phyloP scores from a whole-genome alignment of 352 stramenopile species.

The Pythium volutum region DNA sequence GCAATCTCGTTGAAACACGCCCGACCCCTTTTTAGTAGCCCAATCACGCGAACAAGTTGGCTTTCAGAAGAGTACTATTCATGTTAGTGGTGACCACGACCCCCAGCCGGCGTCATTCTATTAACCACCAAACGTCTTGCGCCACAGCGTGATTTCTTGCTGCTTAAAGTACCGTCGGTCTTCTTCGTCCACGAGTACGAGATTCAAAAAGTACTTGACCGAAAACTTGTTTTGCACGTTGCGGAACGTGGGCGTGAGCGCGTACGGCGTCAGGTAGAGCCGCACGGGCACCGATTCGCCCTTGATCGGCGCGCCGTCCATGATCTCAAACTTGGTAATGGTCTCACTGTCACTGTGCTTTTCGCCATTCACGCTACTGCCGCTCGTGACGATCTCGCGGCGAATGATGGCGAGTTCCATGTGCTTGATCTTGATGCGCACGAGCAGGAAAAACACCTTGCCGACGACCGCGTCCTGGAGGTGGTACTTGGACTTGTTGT shows the following conservation, averaged over 20 bases:
- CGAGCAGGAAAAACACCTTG: conserved; percentile 98
- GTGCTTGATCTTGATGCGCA: conserved; percentile 99
- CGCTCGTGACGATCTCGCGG: conserved; percentile 81
- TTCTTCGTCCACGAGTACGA: conserved; percentile 98
- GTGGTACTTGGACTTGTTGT: conserved; percentile 96
- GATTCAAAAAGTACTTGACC: conserved; percentile 97
- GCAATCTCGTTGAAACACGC: conserved; percentile 6
- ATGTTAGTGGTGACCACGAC: too few relatives aligned
- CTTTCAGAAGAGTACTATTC: too few relatives aligned
- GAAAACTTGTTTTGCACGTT: conserved; percentile 92
- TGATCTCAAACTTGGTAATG: conserved; percentile 98
- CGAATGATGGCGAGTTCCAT: conserved; percentile 98
- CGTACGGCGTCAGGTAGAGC: conserved; percentile 91
- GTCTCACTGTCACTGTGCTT: conserved; percentile 95
- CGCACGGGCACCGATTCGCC: conserved; percentile 96
- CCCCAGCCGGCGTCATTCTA: too few relatives aligned
- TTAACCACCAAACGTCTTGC: conserved; percentile 42
- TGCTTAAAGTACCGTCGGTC: conserved; percentile 99
- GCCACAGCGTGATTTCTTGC: conserved; percentile 98
- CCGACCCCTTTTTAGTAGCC: too few relatives aligned
- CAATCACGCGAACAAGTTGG: too few relatives aligned
- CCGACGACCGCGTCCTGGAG: conserved; percentile 96
- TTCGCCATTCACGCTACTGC: conserved; percentile 53
- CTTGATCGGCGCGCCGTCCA: conserved; percentile 97
- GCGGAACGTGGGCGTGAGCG: conserved; percentile 89